phyloP scores from a whole-genome alignment of 2,329 filamentous ascomycete genomes.

The Fusarium xylarioides region DNA sequence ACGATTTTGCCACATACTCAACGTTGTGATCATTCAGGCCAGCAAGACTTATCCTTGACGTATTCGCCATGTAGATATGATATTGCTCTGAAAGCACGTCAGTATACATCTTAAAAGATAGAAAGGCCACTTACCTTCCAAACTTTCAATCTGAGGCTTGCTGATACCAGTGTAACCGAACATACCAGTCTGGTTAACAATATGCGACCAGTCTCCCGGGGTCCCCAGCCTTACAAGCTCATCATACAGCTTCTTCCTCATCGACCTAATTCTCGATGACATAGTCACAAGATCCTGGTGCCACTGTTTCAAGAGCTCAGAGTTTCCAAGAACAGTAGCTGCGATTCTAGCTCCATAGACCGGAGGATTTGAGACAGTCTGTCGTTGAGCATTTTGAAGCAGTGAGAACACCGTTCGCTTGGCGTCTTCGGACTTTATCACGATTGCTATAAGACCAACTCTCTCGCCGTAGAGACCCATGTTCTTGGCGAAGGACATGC shows the following conservation, averaged over 20 bases:
- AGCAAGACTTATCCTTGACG: constrained; percentile 51
- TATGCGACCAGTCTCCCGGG: constrained; percentile 50
- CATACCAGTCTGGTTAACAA: constrained; percentile 52
- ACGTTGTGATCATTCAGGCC: constrained; percentile 51
- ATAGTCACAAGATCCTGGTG: constrained; percentile 48
- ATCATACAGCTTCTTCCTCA: constrained; percentile 48
- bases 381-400: constrained; percentile 46
- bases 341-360: constrained; percentile 49
- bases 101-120: accelerated
- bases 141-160: constrained; percentile 54
- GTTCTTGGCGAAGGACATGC: constrained; percentile 70
- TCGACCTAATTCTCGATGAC: constrained; percentile 47
- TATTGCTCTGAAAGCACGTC: constrained; percentile 39
- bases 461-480: constrained; percentile 57
- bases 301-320: constrained; percentile 47
- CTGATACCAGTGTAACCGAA: constrained; percentile 59
- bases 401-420: constrained; percentile 41
- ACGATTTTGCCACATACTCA: constrained; percentile 20
- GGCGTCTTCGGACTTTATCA: constrained; percentile 28
- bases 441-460: constrained; percentile 44
- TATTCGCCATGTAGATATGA: constrained; percentile 53
- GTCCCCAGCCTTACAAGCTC: constrained; percentile 45
- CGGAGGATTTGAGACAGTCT: constrained; percentile 49
- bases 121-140: constrained; percentile 40
- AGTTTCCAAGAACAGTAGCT: constrained; percentile 44